Conservation (phyloP, 1,284 basidiomycete species). For the Cerioporus squamosus region DNA sequence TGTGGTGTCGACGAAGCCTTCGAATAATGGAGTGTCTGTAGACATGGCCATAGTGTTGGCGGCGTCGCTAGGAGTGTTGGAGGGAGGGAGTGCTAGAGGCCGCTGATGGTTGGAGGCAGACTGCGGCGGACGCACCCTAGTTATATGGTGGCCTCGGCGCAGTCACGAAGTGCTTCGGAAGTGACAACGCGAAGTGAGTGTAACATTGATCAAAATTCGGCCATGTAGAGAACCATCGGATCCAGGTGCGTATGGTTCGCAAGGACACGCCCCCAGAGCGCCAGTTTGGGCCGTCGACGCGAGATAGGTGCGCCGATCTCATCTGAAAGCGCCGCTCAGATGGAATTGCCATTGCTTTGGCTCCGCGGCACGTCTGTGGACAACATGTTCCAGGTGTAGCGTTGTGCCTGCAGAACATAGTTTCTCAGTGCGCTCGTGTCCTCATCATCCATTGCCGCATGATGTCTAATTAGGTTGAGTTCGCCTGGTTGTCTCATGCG, state of each 20-base stretch:
- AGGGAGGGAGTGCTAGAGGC: conserved; percentile 4
- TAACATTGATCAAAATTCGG: conserved; percentile 21
- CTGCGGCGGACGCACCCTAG: conserved; percentile 1
- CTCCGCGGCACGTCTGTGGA: conserved; percentile 18
- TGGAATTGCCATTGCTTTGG: neutral
- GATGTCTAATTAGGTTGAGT: conserved; percentile 17
- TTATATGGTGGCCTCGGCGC: conserved; percentile 17
- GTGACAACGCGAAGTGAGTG: conserved; percentile 22
- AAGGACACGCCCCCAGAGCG: conserved; percentile 9
- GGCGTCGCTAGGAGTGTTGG: conserved; percentile 3
- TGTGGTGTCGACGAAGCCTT: conserved; percentile 76
- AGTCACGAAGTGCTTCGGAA: conserved; percentile 22
- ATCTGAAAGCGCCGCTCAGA: conserved; percentile 1
- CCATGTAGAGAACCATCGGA: conserved; percentile 17
- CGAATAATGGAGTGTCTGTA: conserved; percentile 42
- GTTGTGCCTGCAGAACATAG: conserved; percentile 3
- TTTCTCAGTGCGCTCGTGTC: neutral
- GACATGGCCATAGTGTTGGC: conserved; percentile 22
- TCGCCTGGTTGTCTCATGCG: conserved; percentile 20
- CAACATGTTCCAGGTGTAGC: conserved; percentile 11
- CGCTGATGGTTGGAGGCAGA: conserved; percentile 11
- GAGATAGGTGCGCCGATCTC: conserved; percentile 11
- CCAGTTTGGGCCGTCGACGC: neutral
- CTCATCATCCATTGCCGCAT: conserved; percentile 13
- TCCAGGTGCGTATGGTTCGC: conserved; percentile 17